Evolutionary conservation across 306 rosid genomes (phyloP), one percentile per base, ranked within the genome.

Genomic region (Rosa persica): DNA sequence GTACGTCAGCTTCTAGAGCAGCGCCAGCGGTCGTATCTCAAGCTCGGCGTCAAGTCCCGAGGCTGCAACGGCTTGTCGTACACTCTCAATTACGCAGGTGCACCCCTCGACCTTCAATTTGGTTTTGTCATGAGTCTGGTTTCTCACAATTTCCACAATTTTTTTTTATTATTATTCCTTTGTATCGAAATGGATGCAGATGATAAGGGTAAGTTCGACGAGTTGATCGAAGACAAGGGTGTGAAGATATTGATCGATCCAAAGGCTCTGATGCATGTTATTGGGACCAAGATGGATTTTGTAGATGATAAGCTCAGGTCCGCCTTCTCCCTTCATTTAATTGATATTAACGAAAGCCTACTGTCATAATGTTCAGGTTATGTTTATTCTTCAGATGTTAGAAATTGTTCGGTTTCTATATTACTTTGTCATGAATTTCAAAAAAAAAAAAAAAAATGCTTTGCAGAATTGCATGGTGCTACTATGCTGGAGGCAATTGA

Each of bases 251-350:
- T 94, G 88, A 88, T 94, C 69, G 98, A 94, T 77, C 96, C 98
- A 1, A 94, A 92, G 88, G 98, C 98, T 58, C 93, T 94, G 44
- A 94, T 94, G 97, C 98, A 94, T 79, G 98, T 92, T 15, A 87
- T 94, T 80, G 98, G 98, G 77, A 94, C 98, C 22, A 89, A 92
- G 83, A 94, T 94, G 97, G 98, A 94, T 85, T 94, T 94, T 67
- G 91, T 94, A 13, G 97, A 94, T 72, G 97, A 92, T 80, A 94
- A 94, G 83, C 91, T 92, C 40, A 90, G 98, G 98, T 92, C 23
- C 69, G 12, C 49, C 66, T 58, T 6, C 6, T 17, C n/a, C 46
- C 43, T 1, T 48, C 2, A 0, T 2, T 48, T 30, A 30, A 30
- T 30, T 30, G 34, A 30, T 30, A 30, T 30, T 30, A 30, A 3